phyloP scores from a whole-genome alignment of 176 grass and related monocot species.

The Puccinellia tenuiflora region DNA sequence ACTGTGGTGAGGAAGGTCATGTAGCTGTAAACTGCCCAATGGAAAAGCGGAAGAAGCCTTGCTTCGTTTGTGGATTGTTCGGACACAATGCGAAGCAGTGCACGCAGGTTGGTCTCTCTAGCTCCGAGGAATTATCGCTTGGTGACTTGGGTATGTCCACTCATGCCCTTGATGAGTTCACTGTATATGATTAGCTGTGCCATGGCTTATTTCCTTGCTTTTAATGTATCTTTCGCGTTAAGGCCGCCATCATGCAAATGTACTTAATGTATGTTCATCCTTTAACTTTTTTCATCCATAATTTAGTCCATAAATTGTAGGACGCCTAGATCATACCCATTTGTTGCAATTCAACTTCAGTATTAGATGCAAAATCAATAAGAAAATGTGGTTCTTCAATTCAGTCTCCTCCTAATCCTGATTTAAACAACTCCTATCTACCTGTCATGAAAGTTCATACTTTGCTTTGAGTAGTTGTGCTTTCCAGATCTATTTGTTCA shows the following conservation, averaged over 20 bases:
- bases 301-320: not conserved
- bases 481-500: not conserved
- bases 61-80: slow-evolving; percentile 89
- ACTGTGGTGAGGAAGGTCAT: slow-evolving; percentile 92
- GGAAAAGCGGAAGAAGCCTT: slow-evolving; percentile 74
- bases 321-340: not conserved
- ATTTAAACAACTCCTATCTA: not conserved
- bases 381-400: not conserved
- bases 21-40: slow-evolving; percentile 68
- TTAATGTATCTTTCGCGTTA: slow-evolving; percentile 1
- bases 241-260: not conserved
- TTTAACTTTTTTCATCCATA: not conserved
- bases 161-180: slow-evolving; percentile 19
- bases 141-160: slow-evolving; percentile 44
- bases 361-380: not conserved
- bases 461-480: slow-evolving; percentile 5
- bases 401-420: not conserved
- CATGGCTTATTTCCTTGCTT: not conserved
- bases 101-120: slow-evolving; percentile 64
- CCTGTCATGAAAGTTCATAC: not conserved
- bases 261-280: too few relatives aligned
- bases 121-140: slow-evolving; percentile 36
- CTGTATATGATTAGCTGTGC: slow-evolving; percentile 12
- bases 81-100: slow-evolving; percentile 81
- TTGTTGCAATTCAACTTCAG: not conserved